Percentiles rank a stretch among this genome's conserved stretches.
These are phyloP conservation scores for Metschnikowia matae DNA, from an alignment of 805 yeast genomes.

Conservation along the genomic window DNA sequence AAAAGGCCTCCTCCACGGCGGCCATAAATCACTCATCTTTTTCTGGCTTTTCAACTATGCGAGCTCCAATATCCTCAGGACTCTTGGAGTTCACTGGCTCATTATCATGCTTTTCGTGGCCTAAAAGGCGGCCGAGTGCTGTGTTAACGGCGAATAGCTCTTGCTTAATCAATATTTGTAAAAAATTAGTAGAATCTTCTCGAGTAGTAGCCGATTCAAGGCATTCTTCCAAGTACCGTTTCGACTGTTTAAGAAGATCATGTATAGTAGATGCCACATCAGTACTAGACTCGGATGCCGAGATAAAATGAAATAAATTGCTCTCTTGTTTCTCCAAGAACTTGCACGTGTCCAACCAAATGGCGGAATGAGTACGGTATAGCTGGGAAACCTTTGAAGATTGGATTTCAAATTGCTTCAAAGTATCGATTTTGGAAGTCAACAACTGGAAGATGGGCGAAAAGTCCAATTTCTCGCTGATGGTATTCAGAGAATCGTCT, in stretches of 20 bases:
- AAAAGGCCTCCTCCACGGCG: slow-evolving; percentile 10
- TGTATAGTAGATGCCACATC: not conserved
- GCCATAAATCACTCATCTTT: not conserved
- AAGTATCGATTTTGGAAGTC: slow-evolving; percentile 27
- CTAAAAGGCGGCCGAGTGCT: slow-evolving; percentile 5
- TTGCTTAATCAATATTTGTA: slow-evolving; percentile 3
- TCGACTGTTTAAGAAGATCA: slow-evolving; percentile 1
- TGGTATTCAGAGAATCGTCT: slow-evolving; percentile 34
- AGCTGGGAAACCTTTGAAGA: slow-evolving; percentile 25
- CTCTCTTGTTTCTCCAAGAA: slow-evolving; percentile 26
- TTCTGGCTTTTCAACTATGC: not conserved
- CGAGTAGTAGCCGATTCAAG: not conserved
- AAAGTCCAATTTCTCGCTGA: slow-evolving; percentile 29
- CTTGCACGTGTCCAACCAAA: slow-evolving; percentile 27
- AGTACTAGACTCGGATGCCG: not conserved
- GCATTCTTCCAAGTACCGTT: not conserved
- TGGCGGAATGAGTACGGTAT: slow-evolving; percentile 24
- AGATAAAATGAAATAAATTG: slow-evolving; percentile 15
- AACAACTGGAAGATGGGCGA: slow-evolving; percentile 31
- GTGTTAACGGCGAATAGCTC: slow-evolving; percentile 9
- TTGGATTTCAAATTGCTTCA: slow-evolving; percentile 21
- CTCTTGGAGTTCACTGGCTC: not conserved
- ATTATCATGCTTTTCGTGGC: not conserved
- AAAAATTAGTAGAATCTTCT: not conserved
- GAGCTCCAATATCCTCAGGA: not conserved